Percentiles rank a stretch among this genome's conserved stretches.
Conservation (phyloP, 2,329 filamentous ascomycete genomes). For the Exophiala sp. region DNA sequence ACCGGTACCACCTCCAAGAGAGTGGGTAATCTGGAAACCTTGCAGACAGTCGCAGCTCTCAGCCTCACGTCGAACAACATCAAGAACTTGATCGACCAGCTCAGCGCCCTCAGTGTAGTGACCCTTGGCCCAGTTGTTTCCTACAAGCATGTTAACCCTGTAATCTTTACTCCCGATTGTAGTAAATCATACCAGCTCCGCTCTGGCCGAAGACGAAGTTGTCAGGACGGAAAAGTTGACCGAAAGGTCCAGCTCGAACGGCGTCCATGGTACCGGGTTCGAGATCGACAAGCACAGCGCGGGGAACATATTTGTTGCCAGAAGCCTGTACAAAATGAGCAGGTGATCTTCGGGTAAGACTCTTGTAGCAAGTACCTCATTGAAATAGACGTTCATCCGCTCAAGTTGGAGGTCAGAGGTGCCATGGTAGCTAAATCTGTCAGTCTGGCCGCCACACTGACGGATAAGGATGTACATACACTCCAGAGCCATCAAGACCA, state of each 20-base stretch:
- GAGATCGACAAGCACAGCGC: conserved; percentile 97
- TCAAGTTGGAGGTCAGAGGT: conserved; percentile 98
- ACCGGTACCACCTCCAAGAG: conserved; percentile 99
- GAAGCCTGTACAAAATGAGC: conserved; percentile 64
- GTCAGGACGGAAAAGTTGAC: conserved; percentile 98
- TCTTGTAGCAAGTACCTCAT: conserved; percentile 56
- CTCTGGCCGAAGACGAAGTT: conserved; percentile 99
- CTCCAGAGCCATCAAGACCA: conserved; percentile 92
- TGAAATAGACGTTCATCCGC: conserved; percentile 99
- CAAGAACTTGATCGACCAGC: conserved; percentile 94
- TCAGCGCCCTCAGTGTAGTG: conserved; percentile 99
- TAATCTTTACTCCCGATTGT: background rate
- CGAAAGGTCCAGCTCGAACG: conserved; percentile 95
- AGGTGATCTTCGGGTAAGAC: background rate
- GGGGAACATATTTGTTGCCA: conserved; percentile 98
- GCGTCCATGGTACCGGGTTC: conserved; percentile 99
- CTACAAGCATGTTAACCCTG: conserved; percentile 20
- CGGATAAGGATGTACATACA: conserved; percentile 56
- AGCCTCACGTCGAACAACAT: conserved; percentile 97
- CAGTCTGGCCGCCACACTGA: background rate
- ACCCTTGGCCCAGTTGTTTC: conserved; percentile 99
- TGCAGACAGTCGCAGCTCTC: conserved; percentile 99
- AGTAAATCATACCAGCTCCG: conserved; percentile 62
- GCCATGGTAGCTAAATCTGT: conserved; percentile 72
- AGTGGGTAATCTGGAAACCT: conserved; percentile 99